These are phyloP conservation scores for Pseudonitzschia multistriata DNA, from an alignment of 108 stramenopile species.

Conservation along the genomic window DNA sequence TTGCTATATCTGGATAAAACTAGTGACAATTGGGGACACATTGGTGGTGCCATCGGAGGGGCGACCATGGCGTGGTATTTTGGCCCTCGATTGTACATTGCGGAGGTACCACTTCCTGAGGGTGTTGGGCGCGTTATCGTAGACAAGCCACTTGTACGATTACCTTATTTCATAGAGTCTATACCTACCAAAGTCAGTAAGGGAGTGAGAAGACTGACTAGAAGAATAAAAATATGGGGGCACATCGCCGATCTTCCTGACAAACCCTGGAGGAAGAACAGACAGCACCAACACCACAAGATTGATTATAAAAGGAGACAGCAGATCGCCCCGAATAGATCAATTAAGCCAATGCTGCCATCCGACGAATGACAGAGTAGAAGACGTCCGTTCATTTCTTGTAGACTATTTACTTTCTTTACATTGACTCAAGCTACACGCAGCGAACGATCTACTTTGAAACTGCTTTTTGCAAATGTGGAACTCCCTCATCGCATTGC, in stretches of 20 bases:
- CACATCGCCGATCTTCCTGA: slow-evolving; percentile 28
- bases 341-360: slow-evolving; percentile 22
- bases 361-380: background rate
- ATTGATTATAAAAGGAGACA: slow-evolving; percentile 13
- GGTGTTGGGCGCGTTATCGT: slow-evolving; percentile 40
- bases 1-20: slow-evolving; percentile 31
- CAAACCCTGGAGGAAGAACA: slow-evolving; percentile 42
- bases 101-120: slow-evolving; percentile 35
- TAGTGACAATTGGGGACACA: slow-evolving; percentile 81
- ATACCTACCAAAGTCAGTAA: slow-evolving; percentile 39
- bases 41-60: slow-evolving; percentile 69
- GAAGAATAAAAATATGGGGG: slow-evolving; percentile 34
- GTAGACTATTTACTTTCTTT: too few species aligned
- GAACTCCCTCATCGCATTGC: too few species aligned
- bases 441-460: too few species aligned
- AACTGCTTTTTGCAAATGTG: background rate
- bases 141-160: slow-evolving; percentile 51
- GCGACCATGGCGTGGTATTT: slow-evolving; percentile 73
- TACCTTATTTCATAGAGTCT: slow-evolving; percentile 43
- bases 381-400: too few species aligned
- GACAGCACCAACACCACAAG: background rate
- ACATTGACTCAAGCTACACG: too few species aligned
- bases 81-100: slow-evolving; percentile 69
- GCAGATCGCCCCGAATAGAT: slow-evolving; percentile 21
- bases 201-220: slow-evolving; percentile 18